Base-by-base conservation (phyloP, 495 filamentous ascomycete species). In the Tetracladium setigerum region DNA sequence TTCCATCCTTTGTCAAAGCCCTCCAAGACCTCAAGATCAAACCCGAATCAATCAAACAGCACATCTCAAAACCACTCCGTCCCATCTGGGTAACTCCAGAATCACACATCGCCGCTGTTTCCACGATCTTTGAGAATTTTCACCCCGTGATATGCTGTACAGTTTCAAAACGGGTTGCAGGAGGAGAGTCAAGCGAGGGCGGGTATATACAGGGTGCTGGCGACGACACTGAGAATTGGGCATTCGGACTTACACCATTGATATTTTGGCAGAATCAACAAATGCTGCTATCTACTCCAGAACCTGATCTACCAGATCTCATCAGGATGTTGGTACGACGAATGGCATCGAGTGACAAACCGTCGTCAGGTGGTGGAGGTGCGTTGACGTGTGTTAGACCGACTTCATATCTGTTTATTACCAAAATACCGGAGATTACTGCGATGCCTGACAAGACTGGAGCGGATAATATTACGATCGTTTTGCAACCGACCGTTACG, bases 161-260 rank as follows among this genome's bases (percentile, higher is more conserved):
- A 2, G 81, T 85, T 18, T 95, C 89, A 0, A 72, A 79, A 31
- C 71, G 83, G 10, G 77, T 87, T 0, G 66, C 63, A 12, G 82
- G 80, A 5, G 75, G 74, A 0, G 85, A 88, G 57, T 71, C 80
- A 44, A 79, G 77, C 24, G 71, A 71, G 46, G 79, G 78, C 4
- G 85, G 82, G 19, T 98, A 98, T 59, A 86, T 98, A 51, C 92
- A 96, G 63, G 92, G 92, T 18, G 89, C 90, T 11, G 91, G 83
- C 5, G 91, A 97, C 65, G 91, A 97, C 58, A 86, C 82, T 15
- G 91, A 97, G 66, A 82, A 80, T 33, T 98, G 92, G 92, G 81
- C 87, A 31, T 65, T 76, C 34, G 84, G 86, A 0, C 66, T 96
- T 10, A 91, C 84, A 8, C 76, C 91, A 9, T 64, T 62, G 1